Conservation (phyloP, 495 filamentous ascomycete species). For the Aspergillus baeticus region DNA sequence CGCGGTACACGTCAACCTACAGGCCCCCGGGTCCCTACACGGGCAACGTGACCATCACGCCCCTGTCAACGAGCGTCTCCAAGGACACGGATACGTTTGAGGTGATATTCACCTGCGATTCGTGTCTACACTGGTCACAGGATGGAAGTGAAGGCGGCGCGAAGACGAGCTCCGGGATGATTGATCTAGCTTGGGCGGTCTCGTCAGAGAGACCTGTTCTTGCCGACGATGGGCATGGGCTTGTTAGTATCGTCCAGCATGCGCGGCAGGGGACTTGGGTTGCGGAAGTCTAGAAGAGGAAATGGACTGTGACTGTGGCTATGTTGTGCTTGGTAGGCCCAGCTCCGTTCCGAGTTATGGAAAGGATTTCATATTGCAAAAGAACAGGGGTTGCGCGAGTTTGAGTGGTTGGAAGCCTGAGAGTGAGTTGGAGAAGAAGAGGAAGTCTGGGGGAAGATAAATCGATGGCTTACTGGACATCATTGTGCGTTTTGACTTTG, state of each 20-base stretch:
- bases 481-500: too few relatives aligned
- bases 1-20: constrained; percentile 31
- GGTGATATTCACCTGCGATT: constrained; percentile 61
- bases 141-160: constrained; percentile 45
- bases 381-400: too few relatives aligned
- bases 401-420: too few relatives aligned
- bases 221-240: not conserved
- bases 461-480: too few relatives aligned
- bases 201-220: not conserved
- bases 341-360: too few relatives aligned
- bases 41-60: constrained; percentile 55
- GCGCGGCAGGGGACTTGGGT: constrained; percentile 5
- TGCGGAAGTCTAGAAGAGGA: not conserved
- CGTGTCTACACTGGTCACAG: constrained; percentile 60
- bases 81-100: constrained; percentile 42
- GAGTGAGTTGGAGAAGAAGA: too few relatives aligned
- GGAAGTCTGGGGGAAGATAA: too few relatives aligned
- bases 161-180: constrained; percentile 33
- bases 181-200: constrained; percentile 20
- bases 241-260: not conserved
- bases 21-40: constrained; percentile 54
- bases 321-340: too few relatives aligned
- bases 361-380: too few relatives aligned
- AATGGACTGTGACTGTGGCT: too few relatives aligned
- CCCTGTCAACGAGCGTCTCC: constrained; percentile 56